phyloP scores from a whole-genome alignment of 1,284 basidiomycete species.

The Ceratobasidium theobromae region DNA sequence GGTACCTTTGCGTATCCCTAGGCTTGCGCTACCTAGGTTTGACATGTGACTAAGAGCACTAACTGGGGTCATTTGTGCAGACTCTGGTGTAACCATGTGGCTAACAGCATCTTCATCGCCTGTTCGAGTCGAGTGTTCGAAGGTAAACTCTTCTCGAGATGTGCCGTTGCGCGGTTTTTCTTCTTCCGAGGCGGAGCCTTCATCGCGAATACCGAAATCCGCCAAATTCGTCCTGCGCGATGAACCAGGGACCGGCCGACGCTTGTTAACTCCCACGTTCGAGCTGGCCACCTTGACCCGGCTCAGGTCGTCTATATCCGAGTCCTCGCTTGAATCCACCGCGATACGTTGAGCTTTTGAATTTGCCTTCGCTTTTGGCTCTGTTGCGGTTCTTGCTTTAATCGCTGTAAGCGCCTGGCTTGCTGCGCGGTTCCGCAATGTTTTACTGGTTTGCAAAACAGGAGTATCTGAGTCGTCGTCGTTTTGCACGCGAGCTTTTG shows the following conservation, averaged over 20 bases:
- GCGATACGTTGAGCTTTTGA: constrained; percentile 15
- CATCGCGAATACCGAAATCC: constrained; percentile 26
- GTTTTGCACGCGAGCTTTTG: constrained; percentile 7
- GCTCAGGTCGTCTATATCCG: constrained; percentile 7
- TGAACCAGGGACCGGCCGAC: not conserved
- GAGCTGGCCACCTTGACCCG: not conserved
- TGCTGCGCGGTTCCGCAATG: not conserved
- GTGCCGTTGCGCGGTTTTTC: not conserved
- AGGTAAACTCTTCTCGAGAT: constrained; percentile 1
- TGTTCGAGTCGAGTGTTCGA: not conserved
- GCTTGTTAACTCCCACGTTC: not conserved
- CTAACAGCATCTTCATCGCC: constrained; percentile 27
- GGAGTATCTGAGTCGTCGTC: constrained; percentile 26
- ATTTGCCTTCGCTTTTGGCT: constrained; percentile 19
- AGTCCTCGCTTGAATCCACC: constrained; percentile 12
- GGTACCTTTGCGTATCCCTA: constrained; percentile 5
- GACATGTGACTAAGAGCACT: constrained; percentile 23
- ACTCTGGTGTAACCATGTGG: constrained; percentile 21
- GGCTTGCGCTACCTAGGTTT: constrained; percentile 12
- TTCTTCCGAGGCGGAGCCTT: constrained; percentile 39
- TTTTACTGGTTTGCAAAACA: not conserved
- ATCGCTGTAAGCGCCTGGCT: not conserved
- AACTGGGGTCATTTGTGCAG: not conserved
- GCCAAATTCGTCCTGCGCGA: constrained; percentile 19
- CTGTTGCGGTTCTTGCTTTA: not conserved